These are phyloP conservation scores for Mortierella sp. DNA, from an alignment of 371 early-diverging fungal genomes.

Conservation along the genomic window DNA sequence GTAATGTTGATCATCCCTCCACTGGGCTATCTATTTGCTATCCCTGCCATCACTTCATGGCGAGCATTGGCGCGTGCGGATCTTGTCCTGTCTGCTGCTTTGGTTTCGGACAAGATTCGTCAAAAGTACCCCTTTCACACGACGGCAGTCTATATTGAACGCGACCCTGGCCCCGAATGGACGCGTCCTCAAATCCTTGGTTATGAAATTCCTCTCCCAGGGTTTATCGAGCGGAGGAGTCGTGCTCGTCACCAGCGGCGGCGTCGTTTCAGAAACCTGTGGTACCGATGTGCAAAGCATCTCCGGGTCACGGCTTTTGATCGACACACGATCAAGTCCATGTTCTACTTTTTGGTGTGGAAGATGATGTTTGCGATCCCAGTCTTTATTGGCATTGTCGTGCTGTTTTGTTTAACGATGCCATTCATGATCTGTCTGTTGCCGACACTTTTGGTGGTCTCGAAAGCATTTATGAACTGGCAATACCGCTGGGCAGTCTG, in stretches of 20 bases:
- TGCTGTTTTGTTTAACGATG: slow-evolving; percentile 9
- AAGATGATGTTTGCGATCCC: slow-evolving; percentile 45
- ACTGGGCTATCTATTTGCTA: slow-evolving; percentile 29
- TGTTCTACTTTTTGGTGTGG: slow-evolving; percentile 53
- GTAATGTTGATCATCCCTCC: slow-evolving; percentile 38
- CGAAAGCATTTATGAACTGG: slow-evolving; percentile 33
- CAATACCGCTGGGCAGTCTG: slow-evolving; percentile 47
- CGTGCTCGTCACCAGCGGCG: slow-evolving; percentile 3
- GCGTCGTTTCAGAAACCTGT: slow-evolving; percentile 29
- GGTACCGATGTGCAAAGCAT: slow-evolving; percentile 28
- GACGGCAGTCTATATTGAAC: slow-evolving; percentile 19
- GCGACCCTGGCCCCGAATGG: slow-evolving; percentile 41
- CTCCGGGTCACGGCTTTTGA: slow-evolving; percentile 11
- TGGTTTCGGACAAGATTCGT: slow-evolving; percentile 29
- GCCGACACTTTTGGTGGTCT: slow-evolving; percentile 29
- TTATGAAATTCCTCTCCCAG: slow-evolving; percentile 27
- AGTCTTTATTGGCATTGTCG: slow-evolving; percentile 10
- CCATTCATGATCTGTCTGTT: slow-evolving; percentile 45
- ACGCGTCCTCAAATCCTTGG: slow-evolving; percentile 27
- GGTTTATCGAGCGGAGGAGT: slow-evolving; percentile 9
- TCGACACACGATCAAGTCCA: slow-evolving; percentile 22
- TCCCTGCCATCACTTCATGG: slow-evolving; percentile 33
- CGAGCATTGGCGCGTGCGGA: slow-evolving; percentile 42
- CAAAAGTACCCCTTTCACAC: slow-evolving; percentile 14
- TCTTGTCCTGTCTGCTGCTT: slow-evolving; percentile 20